Conservation (phyloP, 495 filamentous ascomycete species). For the Penicillium robsamsonii region DNA sequence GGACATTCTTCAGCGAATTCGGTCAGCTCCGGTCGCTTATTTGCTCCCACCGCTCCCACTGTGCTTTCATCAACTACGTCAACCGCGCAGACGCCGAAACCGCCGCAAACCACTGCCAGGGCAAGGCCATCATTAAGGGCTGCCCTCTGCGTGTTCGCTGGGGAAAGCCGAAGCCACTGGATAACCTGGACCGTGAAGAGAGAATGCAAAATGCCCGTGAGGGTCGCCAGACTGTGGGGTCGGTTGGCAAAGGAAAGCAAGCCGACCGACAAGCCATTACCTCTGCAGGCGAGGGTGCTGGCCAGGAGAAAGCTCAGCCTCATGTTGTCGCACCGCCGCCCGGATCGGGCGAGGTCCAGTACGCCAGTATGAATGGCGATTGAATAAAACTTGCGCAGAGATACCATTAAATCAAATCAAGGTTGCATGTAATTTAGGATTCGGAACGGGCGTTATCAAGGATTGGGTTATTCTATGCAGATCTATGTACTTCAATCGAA, state of each 20-base stretch:
- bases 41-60: slow-evolving; percentile 95
- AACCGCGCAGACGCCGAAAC: slow-evolving; percentile 78
- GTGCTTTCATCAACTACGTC: slow-evolving; percentile 91
- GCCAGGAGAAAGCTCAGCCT: slow-evolving; percentile 40
- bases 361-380: slow-evolving; percentile 82
- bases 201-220: slow-evolving; percentile 72
- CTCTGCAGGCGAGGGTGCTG: slow-evolving; percentile 29
- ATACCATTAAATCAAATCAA: slow-evolving; percentile 12
- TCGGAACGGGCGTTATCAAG: slow-evolving; percentile 41
- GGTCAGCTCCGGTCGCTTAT: slow-evolving; percentile 85
- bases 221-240: slow-evolving; percentile 54
- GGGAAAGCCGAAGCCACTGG: slow-evolving; percentile 87
- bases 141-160: slow-evolving; percentile 87
- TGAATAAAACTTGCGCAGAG: slow-evolving; percentile 37
- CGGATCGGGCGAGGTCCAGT: slow-evolving; percentile 74
- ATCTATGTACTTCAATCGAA: slow-evolving; percentile 37
- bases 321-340: slow-evolving; percentile 75
- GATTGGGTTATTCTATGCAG: slow-evolving; percentile 41
- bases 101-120: slow-evolving; percentile 80
- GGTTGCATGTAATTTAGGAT: slow-evolving; percentile 33
- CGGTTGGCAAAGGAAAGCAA: slow-evolving; percentile 31
- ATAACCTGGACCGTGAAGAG: slow-evolving; percentile 82
- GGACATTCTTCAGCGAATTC: slow-evolving; percentile 84
- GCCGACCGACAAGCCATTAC: slow-evolving; percentile 36
- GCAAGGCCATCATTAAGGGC: slow-evolving; percentile 76